Conservation (phyloP, 2,329 filamentous ascomycete genomes). For the Talaromyces sp. region DNA sequence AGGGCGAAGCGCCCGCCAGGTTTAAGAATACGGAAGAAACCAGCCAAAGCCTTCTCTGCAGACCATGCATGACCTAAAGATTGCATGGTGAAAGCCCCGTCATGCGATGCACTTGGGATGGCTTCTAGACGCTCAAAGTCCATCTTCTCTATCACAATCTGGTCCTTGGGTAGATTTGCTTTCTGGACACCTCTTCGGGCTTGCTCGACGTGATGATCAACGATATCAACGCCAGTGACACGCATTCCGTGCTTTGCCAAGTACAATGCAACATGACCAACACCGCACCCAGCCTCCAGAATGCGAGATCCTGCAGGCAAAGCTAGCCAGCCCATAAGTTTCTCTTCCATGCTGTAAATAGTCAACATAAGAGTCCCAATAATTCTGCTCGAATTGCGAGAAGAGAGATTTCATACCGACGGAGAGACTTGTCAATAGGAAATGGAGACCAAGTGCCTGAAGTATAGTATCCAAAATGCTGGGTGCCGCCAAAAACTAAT, state of each 20-base stretch:
- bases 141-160: conserved; percentile 35
- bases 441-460: conserved; percentile 44
- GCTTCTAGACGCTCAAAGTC: conserved; percentile 49
- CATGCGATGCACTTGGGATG: conserved; percentile 35
- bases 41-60: conserved; percentile 36
- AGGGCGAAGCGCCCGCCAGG: conserved; percentile 44
- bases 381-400: background rate
- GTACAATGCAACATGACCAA: conserved; percentile 45
- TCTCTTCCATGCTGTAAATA: conserved; percentile 43
- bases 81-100: conserved; percentile 53
- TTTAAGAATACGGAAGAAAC: conserved; percentile 45
- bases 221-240: conserved; percentile 46
- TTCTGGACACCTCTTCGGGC: conserved; percentile 36
- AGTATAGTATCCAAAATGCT: conserved; percentile 49
- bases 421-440: conserved; percentile 37
- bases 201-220: conserved; percentile 43
- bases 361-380: background rate
- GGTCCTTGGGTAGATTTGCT: conserved; percentile 9
- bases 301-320: conserved; percentile 38
- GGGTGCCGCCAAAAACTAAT: conserved; percentile 40
- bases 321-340: conserved; percentile 34
- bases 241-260: conserved; percentile 40
- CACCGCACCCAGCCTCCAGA: conserved; percentile 49
- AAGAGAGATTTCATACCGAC: conserved; percentile 11
- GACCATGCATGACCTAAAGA: conserved; percentile 51